A percentile compares a stretch with the other conserved stretches of the same genome.
These are phyloP conservation scores for Boletus semigastroideus DNA, from an alignment of 1,284 basidiomycete species.

Conservation along the genomic window DNA sequence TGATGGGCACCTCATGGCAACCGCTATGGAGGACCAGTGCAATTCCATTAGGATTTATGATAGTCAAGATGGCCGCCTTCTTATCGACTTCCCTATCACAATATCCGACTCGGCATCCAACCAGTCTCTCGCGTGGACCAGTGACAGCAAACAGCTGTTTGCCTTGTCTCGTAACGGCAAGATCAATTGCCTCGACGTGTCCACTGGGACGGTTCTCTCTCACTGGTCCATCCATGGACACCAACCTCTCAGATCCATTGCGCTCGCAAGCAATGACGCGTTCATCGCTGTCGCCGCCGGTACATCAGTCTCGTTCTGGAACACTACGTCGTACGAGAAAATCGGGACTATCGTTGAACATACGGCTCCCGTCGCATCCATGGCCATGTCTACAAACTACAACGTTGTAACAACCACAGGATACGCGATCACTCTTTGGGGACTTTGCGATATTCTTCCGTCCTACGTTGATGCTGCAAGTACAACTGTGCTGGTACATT, in stretches of 20 bases:
- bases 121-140: constrained; percentile 7
- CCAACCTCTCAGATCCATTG: neutral
- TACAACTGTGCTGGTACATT: too few species aligned
- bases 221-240: constrained; percentile 4
- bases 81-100: constrained; percentile 1
- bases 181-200: constrained; percentile 2
- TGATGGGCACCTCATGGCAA: constrained; percentile 9
- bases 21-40: neutral
- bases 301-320: constrained; percentile 15
- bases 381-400: constrained; percentile 8
- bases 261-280: constrained; percentile 1
- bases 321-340: constrained; percentile 1
- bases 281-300: constrained; percentile 3
- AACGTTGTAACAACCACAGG: neutral
- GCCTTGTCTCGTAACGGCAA: too few species aligned
- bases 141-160: too few species aligned
- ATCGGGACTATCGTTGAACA: constrained; percentile 8
- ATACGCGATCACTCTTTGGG: neutral
- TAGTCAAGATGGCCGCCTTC: neutral
- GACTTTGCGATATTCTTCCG: constrained; percentile 1
- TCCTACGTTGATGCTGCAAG: constrained; percentile 7
- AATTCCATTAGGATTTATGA: constrained; percentile 7
- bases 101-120: neutral
- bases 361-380: neutral
- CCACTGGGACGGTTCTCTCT: constrained; percentile 1